phyloP scores from a whole-genome alignment of 106 monocot genomes.

The Dendrobium officinale region DNA sequence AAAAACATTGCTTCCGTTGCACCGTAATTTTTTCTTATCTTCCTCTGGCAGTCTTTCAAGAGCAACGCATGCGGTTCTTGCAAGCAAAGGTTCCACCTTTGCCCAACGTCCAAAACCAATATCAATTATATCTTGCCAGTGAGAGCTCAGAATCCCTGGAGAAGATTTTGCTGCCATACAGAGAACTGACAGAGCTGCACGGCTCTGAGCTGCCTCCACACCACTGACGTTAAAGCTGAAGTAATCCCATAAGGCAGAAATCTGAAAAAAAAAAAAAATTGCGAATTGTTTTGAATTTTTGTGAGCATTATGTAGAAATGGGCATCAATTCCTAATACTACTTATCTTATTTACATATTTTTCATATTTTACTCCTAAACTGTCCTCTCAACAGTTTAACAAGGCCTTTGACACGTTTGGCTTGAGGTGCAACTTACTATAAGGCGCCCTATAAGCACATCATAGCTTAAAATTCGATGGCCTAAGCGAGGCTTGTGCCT shows the following conservation, averaged over 20 bases:
- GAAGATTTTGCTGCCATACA: constrained; percentile 95
- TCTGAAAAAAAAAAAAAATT: constrained; percentile 20
- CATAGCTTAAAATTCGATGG: no score
- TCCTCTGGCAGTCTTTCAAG: constrained; percentile 80
- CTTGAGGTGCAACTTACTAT: no score
- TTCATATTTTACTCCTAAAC: no score
- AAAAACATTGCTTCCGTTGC: constrained; percentile 49
- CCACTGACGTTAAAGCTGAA: constrained; percentile 85
- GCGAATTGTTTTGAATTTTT: no score
- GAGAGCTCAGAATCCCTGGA: constrained; percentile 63
- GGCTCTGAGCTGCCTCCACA: constrained; percentile 58
- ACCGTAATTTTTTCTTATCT: constrained; percentile 71
- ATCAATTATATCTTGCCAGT: constrained; percentile 84
- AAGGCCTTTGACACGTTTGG: no score
- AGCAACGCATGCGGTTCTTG: constrained; percentile 83
- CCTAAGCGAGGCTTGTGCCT: no score
- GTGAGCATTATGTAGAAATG: no score
- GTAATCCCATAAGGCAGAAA: constrained; percentile 86
- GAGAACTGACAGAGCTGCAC: constrained; percentile 82
- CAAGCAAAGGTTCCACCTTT: constrained; percentile 90
- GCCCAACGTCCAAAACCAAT: constrained; percentile 99
- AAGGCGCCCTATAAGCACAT: no score
- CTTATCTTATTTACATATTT: no score
- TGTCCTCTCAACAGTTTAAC: no score
- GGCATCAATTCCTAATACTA: no score